A percentile compares a stretch with the other conserved stretches of the same genome.
Conservation (phyloP, 2,329 filamentous ascomycete genomes). For the Penicillium sp. region DNA sequence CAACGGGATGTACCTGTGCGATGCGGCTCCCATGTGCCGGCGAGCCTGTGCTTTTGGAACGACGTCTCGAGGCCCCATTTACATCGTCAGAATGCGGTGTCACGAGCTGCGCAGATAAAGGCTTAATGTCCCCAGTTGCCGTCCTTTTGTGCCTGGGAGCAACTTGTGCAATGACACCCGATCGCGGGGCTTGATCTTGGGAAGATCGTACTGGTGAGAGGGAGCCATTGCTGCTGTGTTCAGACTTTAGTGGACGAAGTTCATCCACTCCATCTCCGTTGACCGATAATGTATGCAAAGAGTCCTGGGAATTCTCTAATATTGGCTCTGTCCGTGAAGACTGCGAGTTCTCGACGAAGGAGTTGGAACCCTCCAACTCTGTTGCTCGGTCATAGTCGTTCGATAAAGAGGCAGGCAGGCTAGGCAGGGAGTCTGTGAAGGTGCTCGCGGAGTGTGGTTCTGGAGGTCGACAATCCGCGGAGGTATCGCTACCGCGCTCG, state of each 20-base stretch:
- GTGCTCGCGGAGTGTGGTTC: conserved; percentile 22
- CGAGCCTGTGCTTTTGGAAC: conserved; percentile 72
- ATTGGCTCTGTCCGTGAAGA: conserved; percentile 9
- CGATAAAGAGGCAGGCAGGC: conserved; percentile 16
- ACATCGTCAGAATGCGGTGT: conserved; percentile 32
- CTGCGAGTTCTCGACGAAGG: conserved; percentile 10
- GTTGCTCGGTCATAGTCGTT: conserved; percentile 13
- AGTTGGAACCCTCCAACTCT: conserved; percentile 11
- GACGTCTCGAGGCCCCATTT: conserved; percentile 46
- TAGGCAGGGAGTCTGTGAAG: conserved; percentile 17
- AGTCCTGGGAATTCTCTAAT: conserved; percentile 6
- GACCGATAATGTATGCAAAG: conserved; percentile 3
- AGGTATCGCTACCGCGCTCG: conserved; percentile 24
- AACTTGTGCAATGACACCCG: conserved; percentile 11
- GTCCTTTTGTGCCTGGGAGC: conserved; percentile 67
- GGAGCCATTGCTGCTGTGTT: conserved; percentile 18
- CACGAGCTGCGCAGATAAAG: conserved; percentile 27
- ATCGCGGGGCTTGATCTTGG: conserved; percentile 2
- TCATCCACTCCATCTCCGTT: conserved; percentile 13
- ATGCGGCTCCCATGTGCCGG: conserved; percentile 69
- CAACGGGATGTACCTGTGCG: conserved; percentile 65
- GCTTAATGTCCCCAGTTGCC: conserved; percentile 73
- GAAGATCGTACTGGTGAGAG: conserved; percentile 14
- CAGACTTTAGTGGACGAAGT: conserved; percentile 11
- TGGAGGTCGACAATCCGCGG: conserved; percentile 19